These are phyloP conservation scores for Hawksworthiomyces lignivorus DNA, from an alignment of 2,329 filamentous ascomycete genomes.

Conservation along the genomic window DNA sequence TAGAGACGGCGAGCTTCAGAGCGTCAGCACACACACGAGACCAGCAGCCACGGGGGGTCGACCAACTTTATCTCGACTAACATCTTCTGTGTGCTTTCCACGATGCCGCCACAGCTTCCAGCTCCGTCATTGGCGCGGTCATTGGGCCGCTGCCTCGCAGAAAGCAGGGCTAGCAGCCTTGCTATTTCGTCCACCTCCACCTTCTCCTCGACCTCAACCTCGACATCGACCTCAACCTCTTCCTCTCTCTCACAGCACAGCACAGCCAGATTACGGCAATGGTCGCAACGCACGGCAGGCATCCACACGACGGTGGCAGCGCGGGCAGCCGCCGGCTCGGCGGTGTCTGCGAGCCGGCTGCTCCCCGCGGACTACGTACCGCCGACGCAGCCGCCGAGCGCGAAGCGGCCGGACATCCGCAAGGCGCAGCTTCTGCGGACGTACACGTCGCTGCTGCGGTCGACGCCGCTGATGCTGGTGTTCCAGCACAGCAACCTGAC, in stretches of 20 bases:
- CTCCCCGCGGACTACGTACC: slow-evolving; percentile 44
- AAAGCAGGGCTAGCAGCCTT: too few species aligned
- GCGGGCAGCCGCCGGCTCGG: not conserved
- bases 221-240: not conserved
- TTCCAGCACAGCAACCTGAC: slow-evolving; percentile 67
- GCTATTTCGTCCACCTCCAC: too few species aligned
- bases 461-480: slow-evolving; percentile 75
- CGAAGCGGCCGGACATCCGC: slow-evolving; percentile 76
- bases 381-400: slow-evolving; percentile 76
- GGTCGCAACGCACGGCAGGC: too few species aligned
- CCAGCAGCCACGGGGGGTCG: too few species aligned
- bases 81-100: not conserved
- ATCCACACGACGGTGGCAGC: slow-evolving; percentile 7
- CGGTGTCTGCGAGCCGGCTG: slow-evolving; percentile 13
- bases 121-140: not conserved
- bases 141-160: slow-evolving; percentile 11
- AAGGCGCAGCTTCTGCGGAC: slow-evolving; percentile 82
- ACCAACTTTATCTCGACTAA: not conserved
- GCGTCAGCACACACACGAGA: too few species aligned
- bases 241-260: not conserved
- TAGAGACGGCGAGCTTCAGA: not conserved
- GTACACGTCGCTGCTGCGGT: slow-evolving; percentile 82
- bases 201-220: not conserved
- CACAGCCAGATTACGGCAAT: too few species aligned
- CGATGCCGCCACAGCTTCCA: slow-evolving; percentile 9